Evolutionary conservation across 768 basidiomycete species (phyloP), one percentile per base, ranked within the genome.

Genomic region (Mrakia blollopis): DNA sequence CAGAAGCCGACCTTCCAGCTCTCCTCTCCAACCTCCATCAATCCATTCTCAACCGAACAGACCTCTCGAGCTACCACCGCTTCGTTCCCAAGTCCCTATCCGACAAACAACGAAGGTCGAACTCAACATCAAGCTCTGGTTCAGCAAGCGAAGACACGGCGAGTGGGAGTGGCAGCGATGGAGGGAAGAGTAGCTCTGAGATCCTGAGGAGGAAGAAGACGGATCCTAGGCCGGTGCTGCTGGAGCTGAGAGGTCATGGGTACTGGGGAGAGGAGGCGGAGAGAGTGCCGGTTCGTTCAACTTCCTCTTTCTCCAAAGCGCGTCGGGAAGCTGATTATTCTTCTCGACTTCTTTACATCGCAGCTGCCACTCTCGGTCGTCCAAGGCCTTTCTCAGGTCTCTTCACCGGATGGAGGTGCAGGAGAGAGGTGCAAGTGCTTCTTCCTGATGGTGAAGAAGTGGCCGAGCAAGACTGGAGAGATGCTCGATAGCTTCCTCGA

Each of bases 391-490:
- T 69, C 67, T 39, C n/a, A 30, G 50, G 23, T 47, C 50, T 61
- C 47, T 50, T 11, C 44, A 39, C 47, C 32, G 63, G n/a, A 0
- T 50, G 72, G 62, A 30, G 61, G 39, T 65, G 47, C 52, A 14
- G 68, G 71, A 41, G 63, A 72, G 21, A 72, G 69, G 9, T 79
- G 75, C 78, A 87, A 86, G 79, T 91, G 89, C 80, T 87, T 93
- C 83, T 91, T 94, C 80, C 88, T 87, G 13, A 88, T 90, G 81
- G 91, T 91, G 25, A 89, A 89, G 79, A 91, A 91, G 0, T 92
- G 91, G 82, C 91, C 92, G 28, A 89, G 89, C 79, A 88, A 90
- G 79, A 91, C 90, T 80, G 86, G 86, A 28, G 88, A 89, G 52
- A 89, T 89, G 91, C 81, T 86, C 69, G 85, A 86, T 77, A 82